Conservation (phyloP, 371 early-diverging fungal genomes). For the Aphelidium insulamus region DNA sequence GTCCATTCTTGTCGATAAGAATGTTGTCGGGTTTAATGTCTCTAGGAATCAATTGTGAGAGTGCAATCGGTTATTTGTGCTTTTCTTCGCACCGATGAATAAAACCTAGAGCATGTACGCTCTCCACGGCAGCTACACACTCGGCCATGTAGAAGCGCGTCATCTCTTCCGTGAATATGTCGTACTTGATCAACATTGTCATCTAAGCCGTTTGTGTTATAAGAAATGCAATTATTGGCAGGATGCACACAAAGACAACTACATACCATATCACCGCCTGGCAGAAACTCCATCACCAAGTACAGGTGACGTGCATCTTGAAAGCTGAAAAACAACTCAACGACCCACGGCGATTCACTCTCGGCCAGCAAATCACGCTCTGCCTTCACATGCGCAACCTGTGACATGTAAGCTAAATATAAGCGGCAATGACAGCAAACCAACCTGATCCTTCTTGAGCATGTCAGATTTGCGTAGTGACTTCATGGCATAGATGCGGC, state of each 20-base stretch:
- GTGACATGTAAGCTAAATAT: constrained; percentile 1
- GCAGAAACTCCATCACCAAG: constrained; percentile 93
- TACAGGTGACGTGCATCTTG: constrained; percentile 86
- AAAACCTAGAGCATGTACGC: constrained; percentile 87
- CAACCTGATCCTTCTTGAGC: constrained; percentile 86
- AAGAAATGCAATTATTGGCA: too few relatives aligned
- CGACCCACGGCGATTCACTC: constrained; percentile 93
- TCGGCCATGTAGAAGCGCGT: constrained; percentile 96
- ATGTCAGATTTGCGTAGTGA: constrained; percentile 84
- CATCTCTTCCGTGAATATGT: constrained; percentile 87
- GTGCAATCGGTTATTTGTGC: constrained; percentile 10
- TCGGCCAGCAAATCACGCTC: constrained; percentile 95
- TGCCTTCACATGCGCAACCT: constrained; percentile 86
- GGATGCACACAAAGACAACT: too few relatives aligned
- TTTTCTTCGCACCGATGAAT: constrained; percentile 69
- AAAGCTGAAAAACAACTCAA: constrained; percentile 87
- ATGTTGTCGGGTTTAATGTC: constrained; percentile 81
- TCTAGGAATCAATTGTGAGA: too few relatives aligned
- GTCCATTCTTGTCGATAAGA: constrained; percentile 56
- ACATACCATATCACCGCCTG: constrained; percentile 94
- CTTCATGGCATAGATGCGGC: constrained; percentile 96
- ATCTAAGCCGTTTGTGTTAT: too few relatives aligned
- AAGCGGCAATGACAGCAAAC: constrained; percentile 1
- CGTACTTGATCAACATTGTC: constrained; percentile 90
- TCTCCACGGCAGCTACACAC: constrained; percentile 80